Percentiles rank a stretch among this genome's conserved stretches.
phyloP scores from a whole-genome alignment of 2,329 filamentous ascomycete species.

The Sporothrix globosa region DNA sequence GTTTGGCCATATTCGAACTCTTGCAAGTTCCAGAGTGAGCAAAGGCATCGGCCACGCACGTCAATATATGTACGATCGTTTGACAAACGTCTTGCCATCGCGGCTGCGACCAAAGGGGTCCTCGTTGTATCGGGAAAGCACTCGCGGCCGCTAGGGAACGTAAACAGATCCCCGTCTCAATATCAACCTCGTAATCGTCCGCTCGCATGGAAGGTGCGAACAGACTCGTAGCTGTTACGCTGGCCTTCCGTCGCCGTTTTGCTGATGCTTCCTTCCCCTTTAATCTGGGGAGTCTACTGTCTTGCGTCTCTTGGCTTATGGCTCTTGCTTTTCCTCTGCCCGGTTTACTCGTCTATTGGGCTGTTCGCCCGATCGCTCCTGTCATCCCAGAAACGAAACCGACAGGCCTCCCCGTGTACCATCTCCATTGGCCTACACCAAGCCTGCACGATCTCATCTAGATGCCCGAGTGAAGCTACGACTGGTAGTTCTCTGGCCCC shows the following conservation, averaged over 20 bases:
- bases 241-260: constrained; percentile 17
- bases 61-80: neutral
- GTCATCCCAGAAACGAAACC: neutral
- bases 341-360: neutral
- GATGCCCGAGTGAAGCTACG: neutral
- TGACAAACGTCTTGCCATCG: neutral
- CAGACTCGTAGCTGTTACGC: neutral
- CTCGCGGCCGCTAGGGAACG: neutral
- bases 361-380: constrained; percentile 3
- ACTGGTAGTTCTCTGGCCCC: constrained; percentile 4
- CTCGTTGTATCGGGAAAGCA: neutral
- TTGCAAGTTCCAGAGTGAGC: neutral
- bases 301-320: neutral
- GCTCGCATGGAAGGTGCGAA: constrained; percentile 6
- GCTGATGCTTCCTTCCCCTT: constrained; percentile 24
- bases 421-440: neutral
- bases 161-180: neutral
- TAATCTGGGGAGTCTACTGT: constrained; percentile 26
- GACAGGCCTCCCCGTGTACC: neutral
- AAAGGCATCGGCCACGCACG: neutral
- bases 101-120: neutral
- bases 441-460: constrained; percentile 20
- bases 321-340: constrained; percentile 1
- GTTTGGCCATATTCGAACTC: too few species aligned
- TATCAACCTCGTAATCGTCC: constrained; percentile 2